Conservation (phyloP, 306 rosid genomes). For the Acacia crassicarpa region DNA sequence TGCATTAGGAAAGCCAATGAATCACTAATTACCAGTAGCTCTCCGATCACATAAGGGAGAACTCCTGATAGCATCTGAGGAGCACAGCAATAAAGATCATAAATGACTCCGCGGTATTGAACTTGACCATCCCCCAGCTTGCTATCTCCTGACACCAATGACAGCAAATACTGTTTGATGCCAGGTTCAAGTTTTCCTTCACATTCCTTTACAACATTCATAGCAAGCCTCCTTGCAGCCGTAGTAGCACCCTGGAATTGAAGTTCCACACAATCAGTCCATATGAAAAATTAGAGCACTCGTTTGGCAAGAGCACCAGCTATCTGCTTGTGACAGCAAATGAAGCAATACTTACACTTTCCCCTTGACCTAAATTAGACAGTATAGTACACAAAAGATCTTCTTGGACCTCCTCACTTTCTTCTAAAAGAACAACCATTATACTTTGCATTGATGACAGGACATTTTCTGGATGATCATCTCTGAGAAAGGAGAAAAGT, state of each 20-base stretch:
- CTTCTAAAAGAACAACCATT: conserved; percentile 87
- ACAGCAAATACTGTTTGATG: conserved; percentile 70
- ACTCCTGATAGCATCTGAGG: conserved; percentile 80
- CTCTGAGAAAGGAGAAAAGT: conserved; percentile 53
- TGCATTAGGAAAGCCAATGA: conserved; percentile 26
- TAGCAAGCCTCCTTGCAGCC: conserved; percentile 88
- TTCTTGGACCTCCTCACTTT: conserved; percentile 82
- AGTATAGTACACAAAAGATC: conserved; percentile 67
- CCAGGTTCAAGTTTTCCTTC: conserved; percentile 79
- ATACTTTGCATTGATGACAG: conserved; percentile 86
- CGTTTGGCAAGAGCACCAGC: conserved; percentile 17
- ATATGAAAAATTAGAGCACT: conserved; percentile 17
- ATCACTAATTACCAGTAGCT: conserved; percentile 71
- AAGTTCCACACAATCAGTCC: conserved; percentile 33
- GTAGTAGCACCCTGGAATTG: conserved; percentile 66
- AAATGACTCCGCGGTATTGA: conserved; percentile 75
- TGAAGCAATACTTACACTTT: conserved; percentile 58
- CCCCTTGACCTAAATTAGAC: conserved; percentile 71
- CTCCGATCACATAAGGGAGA: conserved; percentile 77
- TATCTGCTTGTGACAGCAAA: conserved; percentile 23
- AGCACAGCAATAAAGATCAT: conserved; percentile 79
- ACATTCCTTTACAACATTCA: conserved; percentile 76
- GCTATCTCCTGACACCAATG: conserved; percentile 78
- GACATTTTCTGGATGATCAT: conserved; percentile 92
- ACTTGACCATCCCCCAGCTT: conserved; percentile 55